A percentile compares a stretch with the other conserved stretches of the same genome.
phyloP scores from a whole-genome alignment of 306 rosid species.

The Betula pendula region DNA sequence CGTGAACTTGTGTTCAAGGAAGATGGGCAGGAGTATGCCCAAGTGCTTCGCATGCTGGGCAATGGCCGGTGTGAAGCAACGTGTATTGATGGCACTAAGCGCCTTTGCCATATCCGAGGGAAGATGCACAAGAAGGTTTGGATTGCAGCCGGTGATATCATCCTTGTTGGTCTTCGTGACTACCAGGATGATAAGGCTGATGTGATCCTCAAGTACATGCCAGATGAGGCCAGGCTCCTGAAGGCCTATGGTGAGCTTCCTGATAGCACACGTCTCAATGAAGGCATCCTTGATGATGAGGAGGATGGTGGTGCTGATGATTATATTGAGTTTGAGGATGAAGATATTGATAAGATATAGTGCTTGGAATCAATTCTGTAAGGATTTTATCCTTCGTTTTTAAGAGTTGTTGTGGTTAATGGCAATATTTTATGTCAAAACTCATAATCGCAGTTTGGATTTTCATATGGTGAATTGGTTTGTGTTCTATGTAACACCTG shows the following conservation, averaged over 20 bases:
- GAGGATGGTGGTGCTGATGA: constrained; percentile 41
- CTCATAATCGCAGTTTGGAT: constrained; percentile 9
- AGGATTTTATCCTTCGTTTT: constrained; percentile 3
- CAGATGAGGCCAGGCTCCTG: constrained; percentile 53
- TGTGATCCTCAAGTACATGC: constrained; percentile 56
- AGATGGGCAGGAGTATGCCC: constrained; percentile 52
- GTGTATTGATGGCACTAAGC: constrained; percentile 46
- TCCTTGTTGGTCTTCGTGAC: constrained; percentile 49
- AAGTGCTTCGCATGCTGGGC: constrained; percentile 48
- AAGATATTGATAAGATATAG: constrained; percentile 47
- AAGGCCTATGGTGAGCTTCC: constrained; percentile 56
- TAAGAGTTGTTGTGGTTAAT: background rate
- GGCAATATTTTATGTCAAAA: constrained; percentile 8
- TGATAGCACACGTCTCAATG: constrained; percentile 43
- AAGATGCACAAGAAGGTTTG: constrained; percentile 58
- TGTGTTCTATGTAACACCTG: constrained; percentile 26
- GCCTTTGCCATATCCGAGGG: constrained; percentile 47
- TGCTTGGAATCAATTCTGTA: background rate
- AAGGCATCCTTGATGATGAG: constrained; percentile 45
- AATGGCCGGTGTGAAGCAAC: constrained; percentile 48
- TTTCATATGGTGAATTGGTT: constrained; percentile 15
- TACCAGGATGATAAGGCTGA: constrained; percentile 55
- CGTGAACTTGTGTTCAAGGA: constrained; percentile 54
- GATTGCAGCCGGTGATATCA: constrained; percentile 56
- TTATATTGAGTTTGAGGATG: constrained; percentile 49